Evolutionary conservation across 2,329 filamentous ascomycete genomes (phyloP), one percentile per base, ranked within the genome.

Genomic region (Mycogone perniciosa): DNA sequence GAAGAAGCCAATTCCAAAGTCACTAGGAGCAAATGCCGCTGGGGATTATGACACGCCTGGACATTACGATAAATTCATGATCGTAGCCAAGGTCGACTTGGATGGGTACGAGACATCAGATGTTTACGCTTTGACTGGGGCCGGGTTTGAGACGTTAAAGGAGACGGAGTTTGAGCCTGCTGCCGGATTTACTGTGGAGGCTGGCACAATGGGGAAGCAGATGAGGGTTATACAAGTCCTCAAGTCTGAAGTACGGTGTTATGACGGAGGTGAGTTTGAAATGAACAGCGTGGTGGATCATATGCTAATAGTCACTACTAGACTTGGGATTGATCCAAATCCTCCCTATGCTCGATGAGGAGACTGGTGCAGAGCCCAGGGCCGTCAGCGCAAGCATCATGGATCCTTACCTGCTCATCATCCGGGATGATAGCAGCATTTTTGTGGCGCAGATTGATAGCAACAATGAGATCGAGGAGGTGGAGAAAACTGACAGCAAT

Each of bases 141-240:
- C 83, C 31, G 83, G 83, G 3, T 83, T 95, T 52, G 85, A 90
- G 64, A 82, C 86, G 37, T 76, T 92, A 6, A 81, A 82, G 34
- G 89, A 86, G 37, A 89, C 90, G 0, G 93, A 99, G 62, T 96
- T 97, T 64, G 95, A 99, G 55, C 84, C 87, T 4, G 88, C 89
- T 42, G 89, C 91, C 55, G 93, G 91, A 29, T 81, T 85, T 31
- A 96, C 93, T 0, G 77, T 97, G 43, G 87, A 95, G 59, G 86
- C 93, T 13, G 89, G 88, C 11, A 87, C 86, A 0, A 81, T 99
- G 67, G 87, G 86, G n/a, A 81, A 81, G 46, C 83, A 88, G 54
- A 88, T 81, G 63, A 82, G 89, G 52, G 84, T 97, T 33, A 85
- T 97, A 11, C 93, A 97, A 63, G 85, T 96, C 2, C 76, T 96